Percentiles rank a stretch among this genome's conserved stretches.
phyloP scores from a whole-genome alignment of 2,329 filamentous ascomycete genomes.

The Acephala macrosclerotiorum region DNA sequence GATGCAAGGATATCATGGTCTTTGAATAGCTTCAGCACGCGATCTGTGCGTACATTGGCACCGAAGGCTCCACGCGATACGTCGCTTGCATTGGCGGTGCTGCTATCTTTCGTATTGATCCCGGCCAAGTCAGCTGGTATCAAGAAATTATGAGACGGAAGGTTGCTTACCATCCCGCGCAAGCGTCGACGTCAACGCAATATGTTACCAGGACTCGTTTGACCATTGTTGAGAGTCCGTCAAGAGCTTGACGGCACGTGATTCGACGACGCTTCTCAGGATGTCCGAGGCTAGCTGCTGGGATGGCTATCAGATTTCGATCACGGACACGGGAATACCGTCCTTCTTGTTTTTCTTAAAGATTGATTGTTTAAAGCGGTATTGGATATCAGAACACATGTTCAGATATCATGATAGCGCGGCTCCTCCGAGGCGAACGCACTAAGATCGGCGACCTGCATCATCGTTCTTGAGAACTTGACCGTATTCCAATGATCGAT shows the following conservation, averaged over 20 bases:
- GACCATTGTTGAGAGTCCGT: constrained; percentile 12
- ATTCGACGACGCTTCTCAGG: neutral
- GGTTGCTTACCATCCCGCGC: constrained; percentile 43
- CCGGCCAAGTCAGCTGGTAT: constrained; percentile 30
- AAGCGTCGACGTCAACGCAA: constrained; percentile 51
- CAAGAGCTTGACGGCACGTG: neutral
- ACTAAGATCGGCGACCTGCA: neutral
- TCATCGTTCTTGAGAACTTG: neutral
- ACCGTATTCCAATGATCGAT: no score
- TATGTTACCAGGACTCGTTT: constrained; percentile 50
- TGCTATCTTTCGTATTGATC: constrained; percentile 51
- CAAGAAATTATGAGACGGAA: no score
- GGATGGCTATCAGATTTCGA: no score
- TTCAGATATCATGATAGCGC: neutral
- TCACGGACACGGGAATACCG: no score
- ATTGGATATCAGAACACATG: neutral
- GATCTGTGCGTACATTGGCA: constrained; percentile 36
- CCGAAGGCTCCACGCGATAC: constrained; percentile 39
- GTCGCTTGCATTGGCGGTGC: constrained; percentile 44
- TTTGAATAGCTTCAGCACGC: constrained; percentile 49
- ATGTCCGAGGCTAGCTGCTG: neutral
- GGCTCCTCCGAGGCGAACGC: neutral
- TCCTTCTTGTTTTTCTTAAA: no score
- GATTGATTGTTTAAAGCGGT: neutral
- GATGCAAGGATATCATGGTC: constrained; percentile 51